Evolutionary conservation across 495 filamentous ascomycete species (phyloP), one percentile per base, ranked within the genome.

Genomic region (Gamarada debralockiae): DNA sequence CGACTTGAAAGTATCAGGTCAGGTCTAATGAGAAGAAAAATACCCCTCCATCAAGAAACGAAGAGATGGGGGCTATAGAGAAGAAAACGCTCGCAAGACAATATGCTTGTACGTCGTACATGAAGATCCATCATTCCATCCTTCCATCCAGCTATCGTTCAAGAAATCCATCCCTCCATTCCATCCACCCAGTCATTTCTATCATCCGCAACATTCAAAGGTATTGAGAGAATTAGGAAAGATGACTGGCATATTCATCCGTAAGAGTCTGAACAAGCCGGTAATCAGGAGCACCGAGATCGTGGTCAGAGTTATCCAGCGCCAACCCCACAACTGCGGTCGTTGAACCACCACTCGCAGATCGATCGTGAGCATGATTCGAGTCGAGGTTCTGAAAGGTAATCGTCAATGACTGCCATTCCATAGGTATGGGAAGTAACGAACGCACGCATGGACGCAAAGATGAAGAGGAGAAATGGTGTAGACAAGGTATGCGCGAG

Each of bases 161-260:
- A n/a, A n/a, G n/a, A n/a, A n/a, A n/a, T n/a, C 12, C 22, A n/a
- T 5, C 40, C 17, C 4, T 43, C 8, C 41, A 44, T 44, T 29
- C 41, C 41, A 25, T 44, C 3, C 41, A 22, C 15, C 21, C 23
- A 44, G 14, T 14, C 40, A 43, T 24, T 43, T n/a, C 3, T 7
- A 14, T 18, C 36, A 13, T 39, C 5, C 14, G 17, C 14, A 14
- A 6, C 43, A 33, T 46, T 27, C 25, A 15, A 2, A 14, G n/a
- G 20, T 44, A 44, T 44, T 15, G n/a, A 25, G 6, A 50, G 8
- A 3, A 52, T 61, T 27, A 61, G 34, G 58, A 61, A 49, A 61
- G 54, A 42, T 61, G 54, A 46, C 53, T 61, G 15, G 54, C 54
- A n/a, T 57, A 50, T 34, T 61, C 58, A 41, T 61, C 58, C 18